Base-by-base conservation (phyloP, 2,329 filamentous ascomycete species). In the Ophiosphaerella narmari region DNA sequence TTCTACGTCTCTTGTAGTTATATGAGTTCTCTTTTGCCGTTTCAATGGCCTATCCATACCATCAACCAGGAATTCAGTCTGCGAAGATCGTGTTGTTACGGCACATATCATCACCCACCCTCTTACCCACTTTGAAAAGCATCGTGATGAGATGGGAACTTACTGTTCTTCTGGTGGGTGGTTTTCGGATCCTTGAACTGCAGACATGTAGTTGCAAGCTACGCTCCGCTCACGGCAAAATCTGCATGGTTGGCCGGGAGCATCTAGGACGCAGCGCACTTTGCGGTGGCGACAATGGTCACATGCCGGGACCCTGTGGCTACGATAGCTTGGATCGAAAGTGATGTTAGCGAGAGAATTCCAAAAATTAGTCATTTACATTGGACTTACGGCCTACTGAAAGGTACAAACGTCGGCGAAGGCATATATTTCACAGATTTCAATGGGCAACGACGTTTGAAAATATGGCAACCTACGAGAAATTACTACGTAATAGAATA, bases 181-280 rank as follows among this genome's bases (percentile, higher is more conserved):
- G 13, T 18, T n/a, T 13, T 26, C 33, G 8, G 32, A 7, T 29
- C 18, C 12, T 18, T 36, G 21, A 1, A 24, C 21, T 13, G 21
- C 6, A 13, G 44, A 36, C 11, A 39, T 49, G 13, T 39, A 50
- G 31, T 50, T 56, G 39, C 60, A 63, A 2, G 43, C 35, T 9
- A 43, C 42, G 16, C 50, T 46, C 12, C 47, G 48, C 16, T 57
- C 50, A 11, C 57, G 57, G 44, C 57, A 61, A 32, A 55, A 54
- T 14, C 52, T 48, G 33, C 57, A 63, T 21, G 57, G 14, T 44
- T 54, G 41, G 13, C 48, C 50, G 9, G 52, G 44, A 13, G 52
- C n/a, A 16, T 61, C 57, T 16, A 61, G 50, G 11, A 59, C 51
- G 23, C 58, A 61, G 29, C 58, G 48, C 7, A 50, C 45, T 47